phyloP scores from a whole-genome alignment of 1,139 yeast genomes.

The Pichia sp. region DNA sequence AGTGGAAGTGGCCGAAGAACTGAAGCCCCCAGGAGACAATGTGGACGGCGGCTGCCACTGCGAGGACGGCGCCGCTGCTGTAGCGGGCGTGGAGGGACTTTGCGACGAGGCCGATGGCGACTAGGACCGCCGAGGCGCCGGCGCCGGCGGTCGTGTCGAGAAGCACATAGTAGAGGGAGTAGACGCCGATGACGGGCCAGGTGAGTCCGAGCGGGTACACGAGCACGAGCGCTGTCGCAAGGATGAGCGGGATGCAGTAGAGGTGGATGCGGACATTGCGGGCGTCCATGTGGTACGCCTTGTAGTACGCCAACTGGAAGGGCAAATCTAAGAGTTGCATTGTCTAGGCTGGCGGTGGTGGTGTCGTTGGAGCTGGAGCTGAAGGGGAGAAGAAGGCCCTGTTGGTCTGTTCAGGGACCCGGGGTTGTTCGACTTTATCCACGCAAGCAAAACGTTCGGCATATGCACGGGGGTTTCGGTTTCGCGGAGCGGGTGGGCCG shows the following conservation, averaged over 20 bases:
- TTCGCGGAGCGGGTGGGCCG: background rate
- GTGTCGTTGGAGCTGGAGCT: background rate
- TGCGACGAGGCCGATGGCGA: conserved; percentile 15
- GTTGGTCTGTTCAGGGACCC: background rate
- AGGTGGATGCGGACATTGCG: conserved; percentile 75
- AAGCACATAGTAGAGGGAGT: conserved; percentile 40
- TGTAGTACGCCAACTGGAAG: conserved; percentile 73
- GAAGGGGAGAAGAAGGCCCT: background rate
- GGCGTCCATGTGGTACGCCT: conserved; percentile 59
- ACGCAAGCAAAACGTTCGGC: background rate
- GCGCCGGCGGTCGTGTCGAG: conserved; percentile 46
- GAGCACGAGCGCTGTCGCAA: conserved; percentile 50
- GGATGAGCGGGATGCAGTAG: conserved; percentile 73
- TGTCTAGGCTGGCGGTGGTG: background rate
- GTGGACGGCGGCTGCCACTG: conserved; percentile 41
- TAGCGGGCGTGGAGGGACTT: conserved; percentile 13
- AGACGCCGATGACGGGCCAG: conserved; percentile 30
- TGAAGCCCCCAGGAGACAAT: conserved; percentile 74
- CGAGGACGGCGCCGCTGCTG: conserved; percentile 10
- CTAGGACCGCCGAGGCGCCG: conserved; percentile 35
- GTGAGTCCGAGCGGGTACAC: conserved; percentile 28
- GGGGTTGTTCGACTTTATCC: too few relatives aligned
- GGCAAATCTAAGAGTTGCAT: conserved; percentile 44
- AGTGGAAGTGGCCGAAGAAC: conserved; percentile 81
- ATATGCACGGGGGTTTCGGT: background rate